A percentile compares a stretch with the other conserved stretches of the same genome.
These are phyloP conservation scores for Paralagenidium karlingii DNA, from an alignment of 352 stramenopile species.

Conservation along the genomic window DNA sequence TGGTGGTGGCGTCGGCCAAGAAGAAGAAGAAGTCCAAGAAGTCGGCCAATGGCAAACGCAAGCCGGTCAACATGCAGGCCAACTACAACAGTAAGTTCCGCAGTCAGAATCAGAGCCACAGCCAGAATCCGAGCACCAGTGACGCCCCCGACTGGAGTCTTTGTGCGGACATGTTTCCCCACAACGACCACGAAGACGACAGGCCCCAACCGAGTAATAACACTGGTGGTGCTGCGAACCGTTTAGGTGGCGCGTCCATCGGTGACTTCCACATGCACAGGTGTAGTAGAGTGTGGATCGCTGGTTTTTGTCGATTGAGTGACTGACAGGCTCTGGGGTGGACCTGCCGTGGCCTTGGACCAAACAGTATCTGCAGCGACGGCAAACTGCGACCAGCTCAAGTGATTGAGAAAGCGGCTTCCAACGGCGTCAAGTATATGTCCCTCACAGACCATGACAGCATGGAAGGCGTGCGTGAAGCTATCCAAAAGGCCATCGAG, in stretches of 20 bases:
- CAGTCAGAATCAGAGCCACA: no score
- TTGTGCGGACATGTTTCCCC: slow-evolving; percentile 65
- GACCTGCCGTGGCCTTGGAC: neutral
- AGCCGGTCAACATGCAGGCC: slow-evolving; percentile 70
- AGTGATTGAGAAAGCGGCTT: slow-evolving; percentile 61
- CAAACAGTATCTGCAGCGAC: slow-evolving; percentile 59
- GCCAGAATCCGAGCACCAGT: neutral
- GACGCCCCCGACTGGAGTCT: slow-evolving; percentile 17
- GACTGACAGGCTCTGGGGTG: neutral
- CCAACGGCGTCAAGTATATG: slow-evolving; percentile 73
- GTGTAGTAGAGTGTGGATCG: no score
- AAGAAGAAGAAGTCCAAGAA: slow-evolving; percentile 50
- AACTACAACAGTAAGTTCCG: slow-evolving; percentile 80
- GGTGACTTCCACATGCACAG: slow-evolving; percentile 82
- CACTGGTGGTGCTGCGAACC: no score
- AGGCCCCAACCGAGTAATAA: no score
- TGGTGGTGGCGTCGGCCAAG: slow-evolving; percentile 46
- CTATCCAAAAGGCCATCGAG: slow-evolving; percentile 42
- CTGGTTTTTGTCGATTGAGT: neutral
- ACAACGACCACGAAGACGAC: slow-evolving; percentile 33
- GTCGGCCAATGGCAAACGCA: slow-evolving; percentile 64
- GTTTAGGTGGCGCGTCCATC: slow-evolving; percentile 37
- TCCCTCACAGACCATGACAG: slow-evolving; percentile 80
- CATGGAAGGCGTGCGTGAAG: slow-evolving; percentile 67
- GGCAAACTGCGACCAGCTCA: slow-evolving; percentile 61